A percentile compares a stretch with the other conserved stretches of the same genome.
Conservation (phyloP, 2,329 filamentous ascomycete species). For the Penicillium sp. region DNA sequence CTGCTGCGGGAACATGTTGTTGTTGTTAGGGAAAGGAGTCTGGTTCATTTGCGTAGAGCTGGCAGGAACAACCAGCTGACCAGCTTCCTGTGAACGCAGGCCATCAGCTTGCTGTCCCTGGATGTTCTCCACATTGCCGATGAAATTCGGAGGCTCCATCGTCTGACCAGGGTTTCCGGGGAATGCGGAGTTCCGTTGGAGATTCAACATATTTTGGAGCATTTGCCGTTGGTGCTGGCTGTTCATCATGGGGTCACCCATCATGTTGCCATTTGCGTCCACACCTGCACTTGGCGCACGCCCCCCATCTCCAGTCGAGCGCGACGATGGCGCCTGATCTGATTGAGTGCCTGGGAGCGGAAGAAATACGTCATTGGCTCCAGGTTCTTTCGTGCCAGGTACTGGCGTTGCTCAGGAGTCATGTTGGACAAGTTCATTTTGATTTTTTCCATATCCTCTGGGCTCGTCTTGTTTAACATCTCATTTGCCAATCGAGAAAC, state of each 20-base stretch:
- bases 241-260: conserved; percentile 39
- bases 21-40: conserved; percentile 34
- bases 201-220: conserved; percentile 42
- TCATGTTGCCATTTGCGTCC: conserved; percentile 33
- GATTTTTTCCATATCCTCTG: conserved; percentile 48
- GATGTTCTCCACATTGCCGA: conserved; percentile 52
- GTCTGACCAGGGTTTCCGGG: conserved; percentile 32
- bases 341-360: conserved; percentile 46
- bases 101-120: conserved; percentile 60
- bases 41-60: conserved; percentile 54
- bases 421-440: conserved; percentile 45
- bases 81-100: conserved; percentile 58
- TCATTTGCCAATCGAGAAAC: conserved; percentile 48
- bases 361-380: conserved; percentile 52
- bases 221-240: conserved; percentile 39
- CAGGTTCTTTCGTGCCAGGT: conserved; percentile 44
- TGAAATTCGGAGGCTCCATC: conserved; percentile 34
- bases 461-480: conserved; percentile 45
- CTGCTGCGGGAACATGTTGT: conserved; percentile 43
- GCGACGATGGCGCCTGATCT: conserved; percentile 39
- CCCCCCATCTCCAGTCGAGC: conserved; percentile 32
- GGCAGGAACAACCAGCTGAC: conserved; percentile 61
- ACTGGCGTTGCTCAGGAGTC: conserved; percentile 48
- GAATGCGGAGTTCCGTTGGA: conserved; percentile 38
- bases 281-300: conserved; percentile 30